phyloP scores from a whole-genome alignment of 2,329 filamentous ascomycete species.

The Endothia cerciana region DNA sequence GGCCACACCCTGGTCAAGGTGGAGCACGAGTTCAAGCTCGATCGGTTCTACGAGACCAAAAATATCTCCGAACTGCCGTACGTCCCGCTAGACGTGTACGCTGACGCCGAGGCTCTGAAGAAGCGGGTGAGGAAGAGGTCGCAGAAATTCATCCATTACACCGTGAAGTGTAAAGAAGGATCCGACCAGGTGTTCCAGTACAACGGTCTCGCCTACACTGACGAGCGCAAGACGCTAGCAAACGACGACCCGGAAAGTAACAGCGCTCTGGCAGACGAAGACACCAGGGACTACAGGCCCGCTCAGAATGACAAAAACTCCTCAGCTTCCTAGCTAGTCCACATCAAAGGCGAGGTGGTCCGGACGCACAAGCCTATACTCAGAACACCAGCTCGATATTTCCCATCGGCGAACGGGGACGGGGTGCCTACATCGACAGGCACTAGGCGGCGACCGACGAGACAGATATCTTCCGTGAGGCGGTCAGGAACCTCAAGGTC shows the following conservation, averaged over 20 bases:
- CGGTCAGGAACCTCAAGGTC: not conserved
- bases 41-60: constrained; percentile 30
- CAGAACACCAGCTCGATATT: constrained; percentile 6
- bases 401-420: constrained; percentile 4
- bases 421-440: not conserved
- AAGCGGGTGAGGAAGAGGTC: constrained; percentile 16
- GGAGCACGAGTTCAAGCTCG: constrained; percentile 23
- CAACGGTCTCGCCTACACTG: constrained; percentile 5
- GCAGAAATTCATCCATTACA: constrained; percentile 19
- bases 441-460: constrained; percentile 9
- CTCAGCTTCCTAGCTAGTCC: constrained; percentile 2
- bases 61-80: constrained; percentile 27
- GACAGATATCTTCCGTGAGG: constrained; percentile 4
- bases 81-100: constrained; percentile 22
- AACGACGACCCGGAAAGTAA: constrained; percentile 12
- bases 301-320: not conserved
- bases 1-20: constrained; percentile 29
- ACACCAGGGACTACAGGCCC: constrained; percentile 4
- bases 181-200: constrained; percentile 17
- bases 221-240: constrained; percentile 12
- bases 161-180: constrained; percentile 14
- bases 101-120: constrained; percentile 13
- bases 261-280: not conserved
- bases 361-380: constrained; percentile 18
- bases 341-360: constrained; percentile 25